Base-by-base conservation (phyloP, 768 basidiomycete species). In the Termitomyces titanicus region DNA sequence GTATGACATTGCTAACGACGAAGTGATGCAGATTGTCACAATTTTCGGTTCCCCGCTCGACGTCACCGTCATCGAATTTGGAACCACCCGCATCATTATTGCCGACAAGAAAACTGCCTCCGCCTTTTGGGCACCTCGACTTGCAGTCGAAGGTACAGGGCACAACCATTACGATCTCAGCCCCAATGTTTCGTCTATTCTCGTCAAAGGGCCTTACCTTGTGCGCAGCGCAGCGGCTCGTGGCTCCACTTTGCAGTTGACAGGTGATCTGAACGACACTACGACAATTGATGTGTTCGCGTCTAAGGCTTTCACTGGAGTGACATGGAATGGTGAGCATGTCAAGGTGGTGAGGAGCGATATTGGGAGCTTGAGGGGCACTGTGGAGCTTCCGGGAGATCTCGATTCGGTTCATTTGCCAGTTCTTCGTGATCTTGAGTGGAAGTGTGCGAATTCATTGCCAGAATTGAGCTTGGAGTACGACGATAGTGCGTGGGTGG, bases 371-470 rank as follows among this genome's bases (percentile, higher is more conserved):
- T 62, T 74, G 10, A 64, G 67, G 20, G 70, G 74, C 27, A 67
- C 76, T 51, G 64, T 72, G 1, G 70, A 69, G 8, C 66, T 74
- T 37, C 67, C 86, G 8, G 59, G 58, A 54, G 51, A 63, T 31
- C 64, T 72, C 1, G 44, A 54, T 9, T 29, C 56, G 8, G 66
- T 77, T 22, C 58, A 53, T 2, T 61, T 71, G 10, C 82, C 83
- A 12, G 67, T 58, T 39, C 64, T 88, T 52, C 64, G 63, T 4
- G 55, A 66, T 3, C 55, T 72, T 12, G 64, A 72, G 17, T 89
- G 88, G 88, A 79, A 68, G 53, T 87, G 80, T 64, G 72, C 74
- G 24, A 76, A 86, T 60, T 82, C 81, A 54, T 65, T 89, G 35
- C 88, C 88, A 0, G 88, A 89, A 70, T 69, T 85, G 9, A 63